Evolutionary conservation across 345 rosid species (phyloP).

Genomic region (Eucalyptus viminalis): DNA sequence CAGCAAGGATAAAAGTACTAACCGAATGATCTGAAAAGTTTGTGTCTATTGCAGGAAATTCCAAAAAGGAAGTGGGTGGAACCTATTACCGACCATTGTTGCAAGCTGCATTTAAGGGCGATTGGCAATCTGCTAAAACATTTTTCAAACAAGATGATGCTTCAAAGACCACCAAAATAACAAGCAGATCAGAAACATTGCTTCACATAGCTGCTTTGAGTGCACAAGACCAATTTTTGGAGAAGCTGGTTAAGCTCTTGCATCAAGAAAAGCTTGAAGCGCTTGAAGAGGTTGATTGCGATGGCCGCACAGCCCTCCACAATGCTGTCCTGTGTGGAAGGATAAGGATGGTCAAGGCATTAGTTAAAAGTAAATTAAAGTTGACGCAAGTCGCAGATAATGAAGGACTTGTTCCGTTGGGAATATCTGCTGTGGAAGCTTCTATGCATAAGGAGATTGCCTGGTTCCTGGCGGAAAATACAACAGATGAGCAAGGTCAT

Average conservation of each 20-base stretch:
- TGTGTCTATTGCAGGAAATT: not conserved
- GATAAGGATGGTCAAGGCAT: too few relatives aligned
- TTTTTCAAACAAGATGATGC: not conserved
- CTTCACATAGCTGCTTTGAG: not conserved
- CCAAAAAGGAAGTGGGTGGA: fast-evolving
- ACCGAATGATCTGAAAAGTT: fast-evolving
- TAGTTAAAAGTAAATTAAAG: too few relatives aligned
- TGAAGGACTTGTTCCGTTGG: fast-evolving
- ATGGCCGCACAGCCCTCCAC: too few relatives aligned
- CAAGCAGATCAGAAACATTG: not conserved
- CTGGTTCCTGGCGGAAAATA: fast-evolving
- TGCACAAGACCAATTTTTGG: not conserved
- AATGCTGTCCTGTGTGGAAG: too few relatives aligned
- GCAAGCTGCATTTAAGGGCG: not conserved
- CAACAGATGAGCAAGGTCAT: fast-evolving
- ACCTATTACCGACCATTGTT: too few relatives aligned
- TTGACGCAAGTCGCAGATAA: too few relatives aligned
- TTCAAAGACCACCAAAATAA: not conserved
- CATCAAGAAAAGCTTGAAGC: fast-evolving
- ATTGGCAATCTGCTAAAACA: too few relatives aligned
- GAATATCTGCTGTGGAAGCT: fast-evolving
- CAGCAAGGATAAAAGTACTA: fast-evolving
- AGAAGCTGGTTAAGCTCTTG: not conserved
- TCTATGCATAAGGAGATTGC: too few relatives aligned
- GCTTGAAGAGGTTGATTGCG: not conserved